Evolutionary conservation across 2,329 filamentous ascomycete species (phyloP).

Genomic region (Aspergillus uvarum): DNA sequence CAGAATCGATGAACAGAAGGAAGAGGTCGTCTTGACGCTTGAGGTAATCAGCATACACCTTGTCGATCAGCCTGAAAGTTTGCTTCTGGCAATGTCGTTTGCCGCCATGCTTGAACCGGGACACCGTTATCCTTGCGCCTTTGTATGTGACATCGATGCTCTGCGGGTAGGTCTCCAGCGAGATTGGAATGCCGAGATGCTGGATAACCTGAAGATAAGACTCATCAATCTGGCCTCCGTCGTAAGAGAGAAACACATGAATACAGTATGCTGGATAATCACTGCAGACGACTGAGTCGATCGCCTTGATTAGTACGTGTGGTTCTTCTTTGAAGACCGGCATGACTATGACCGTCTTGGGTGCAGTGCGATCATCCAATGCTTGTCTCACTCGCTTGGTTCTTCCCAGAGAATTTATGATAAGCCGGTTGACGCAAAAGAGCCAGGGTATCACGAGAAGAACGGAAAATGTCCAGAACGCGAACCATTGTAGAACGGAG

Average conservation of each 20-base stretch:
- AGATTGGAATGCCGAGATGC: constrained; percentile 74
- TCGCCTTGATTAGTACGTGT: constrained; percentile 76
- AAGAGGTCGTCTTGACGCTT: constrained; percentile 88
- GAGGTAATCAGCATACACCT: constrained; percentile 83
- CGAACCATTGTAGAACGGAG: constrained; percentile 81
- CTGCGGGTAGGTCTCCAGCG: constrained; percentile 72
- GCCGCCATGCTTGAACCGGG: constrained; percentile 87
- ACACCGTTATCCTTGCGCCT: constrained; percentile 81
- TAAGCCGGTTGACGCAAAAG: constrained; percentile 87
- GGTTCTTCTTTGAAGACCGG: constrained; percentile 93
- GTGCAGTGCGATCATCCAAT: constrained; percentile 79
- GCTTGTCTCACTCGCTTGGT: constrained; percentile 79
- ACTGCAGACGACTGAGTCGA: constrained; percentile 89
- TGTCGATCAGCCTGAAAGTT: constrained; percentile 91
- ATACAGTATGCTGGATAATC: constrained; percentile 91
- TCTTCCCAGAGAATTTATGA: constrained; percentile 81
- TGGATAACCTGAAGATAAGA: constrained; percentile 84
- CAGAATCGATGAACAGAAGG: constrained; percentile 94
- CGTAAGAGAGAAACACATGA: constrained; percentile 93
- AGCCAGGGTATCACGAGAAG: constrained; percentile 88
- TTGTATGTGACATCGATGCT: constrained; percentile 89
- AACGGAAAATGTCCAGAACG: constrained; percentile 87
- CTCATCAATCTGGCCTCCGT: constrained; percentile 85
- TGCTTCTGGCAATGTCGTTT: constrained; percentile 92
- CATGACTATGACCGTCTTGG: constrained; percentile 95